Evolutionary conservation across 441 rosid species (phyloP).

Genomic region (Rhodomyrtus psidioides): DNA sequence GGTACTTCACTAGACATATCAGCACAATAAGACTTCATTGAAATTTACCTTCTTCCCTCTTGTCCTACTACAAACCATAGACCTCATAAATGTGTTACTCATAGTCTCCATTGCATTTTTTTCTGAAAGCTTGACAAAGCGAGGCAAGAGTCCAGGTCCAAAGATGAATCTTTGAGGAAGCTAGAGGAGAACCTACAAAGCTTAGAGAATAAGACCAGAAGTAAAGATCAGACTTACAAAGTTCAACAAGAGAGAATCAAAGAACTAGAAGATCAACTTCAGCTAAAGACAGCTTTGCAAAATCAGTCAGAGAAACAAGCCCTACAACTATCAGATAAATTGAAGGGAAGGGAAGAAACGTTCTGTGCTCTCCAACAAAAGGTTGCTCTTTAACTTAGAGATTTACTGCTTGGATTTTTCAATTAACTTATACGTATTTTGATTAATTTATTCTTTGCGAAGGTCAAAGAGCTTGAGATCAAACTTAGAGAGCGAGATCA

Average conservation of each 20-base stretch:
- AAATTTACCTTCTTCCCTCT: not conserved
- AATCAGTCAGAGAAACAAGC: conserved; percentile 60
- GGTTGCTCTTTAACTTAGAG: conserved; percentile 26
- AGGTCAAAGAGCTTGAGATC: conserved; percentile 71
- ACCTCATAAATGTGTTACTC: not conserved
- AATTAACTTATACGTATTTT: not conserved
- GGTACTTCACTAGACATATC: not conserved
- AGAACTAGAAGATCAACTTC: conserved; percentile 73
- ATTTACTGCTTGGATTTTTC: not conserved
- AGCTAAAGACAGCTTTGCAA: conserved; percentile 27
- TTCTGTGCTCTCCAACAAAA: conserved; percentile 57
- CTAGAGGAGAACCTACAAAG: conserved; percentile 65
- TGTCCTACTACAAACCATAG: not conserved
- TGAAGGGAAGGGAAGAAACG: conserved; percentile 66
- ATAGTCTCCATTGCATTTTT: not conserved
- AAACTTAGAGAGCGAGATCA: conserved; percentile 57
- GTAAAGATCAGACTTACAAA: conserved; percentile 46
- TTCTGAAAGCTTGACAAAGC: conserved; percentile 67
- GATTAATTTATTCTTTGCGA: not conserved
- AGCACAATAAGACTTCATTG: not conserved
- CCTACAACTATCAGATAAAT: conserved; percentile 52
- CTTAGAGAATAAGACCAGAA: conserved; percentile 58
- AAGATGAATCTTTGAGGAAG: conserved; percentile 64
- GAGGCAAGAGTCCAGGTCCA: conserved; percentile 62
- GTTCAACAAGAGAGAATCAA: conserved; percentile 61